phyloP scores from a whole-genome alignment of 148 eudicot species.

The Fagopyrum tataricum region DNA sequence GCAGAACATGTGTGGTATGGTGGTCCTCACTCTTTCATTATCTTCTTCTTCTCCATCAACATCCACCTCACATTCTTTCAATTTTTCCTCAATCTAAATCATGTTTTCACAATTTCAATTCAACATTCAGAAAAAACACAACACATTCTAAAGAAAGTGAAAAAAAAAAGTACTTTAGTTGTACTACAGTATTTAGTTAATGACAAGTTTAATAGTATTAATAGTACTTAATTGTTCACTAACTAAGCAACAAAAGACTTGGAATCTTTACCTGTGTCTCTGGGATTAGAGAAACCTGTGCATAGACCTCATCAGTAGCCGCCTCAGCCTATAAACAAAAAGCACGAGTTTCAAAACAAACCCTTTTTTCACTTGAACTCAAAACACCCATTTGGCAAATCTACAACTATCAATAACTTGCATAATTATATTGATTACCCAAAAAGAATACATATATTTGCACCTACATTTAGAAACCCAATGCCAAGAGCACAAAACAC shows the following conservation, averaged over 20 bases:
- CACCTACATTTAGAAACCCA: conserved; percentile 15
- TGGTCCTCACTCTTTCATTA: conserved; percentile 48
- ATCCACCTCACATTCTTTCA: conserved; percentile 45
- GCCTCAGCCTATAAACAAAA: conserved; percentile 61
- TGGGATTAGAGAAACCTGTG: conserved; percentile 77
- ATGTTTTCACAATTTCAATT: not conserved
- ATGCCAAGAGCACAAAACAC: conserved; percentile 14
- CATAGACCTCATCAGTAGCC: conserved; percentile 88
- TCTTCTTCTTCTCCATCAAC: conserved; percentile 50
- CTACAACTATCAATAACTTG: conserved; percentile 14
- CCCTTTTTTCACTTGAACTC: conserved; percentile 8
- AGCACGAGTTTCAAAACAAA: conserved; percentile 30
- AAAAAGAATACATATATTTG: conserved; percentile 1
- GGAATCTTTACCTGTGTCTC: conserved; percentile 55
- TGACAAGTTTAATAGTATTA: not conserved
- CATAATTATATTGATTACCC: conserved; percentile 18
- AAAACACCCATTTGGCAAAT: conserved; percentile 16
- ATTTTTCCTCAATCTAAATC: conserved; percentile 62
- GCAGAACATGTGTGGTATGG: conserved; percentile 95
- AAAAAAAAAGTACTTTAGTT: not conserved
- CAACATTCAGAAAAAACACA: conserved; percentile 5
- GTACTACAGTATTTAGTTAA: not conserved
- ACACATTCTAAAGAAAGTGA: not conserved
- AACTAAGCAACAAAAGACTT: conserved; percentile 2
- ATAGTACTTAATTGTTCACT: not conserved